A percentile compares a stretch with the other conserved stretches of the same genome.
Evolutionary conservation across 2,329 filamentous ascomycete genomes (phyloP).

Genomic region (Colletotrichum lentis): DNA sequence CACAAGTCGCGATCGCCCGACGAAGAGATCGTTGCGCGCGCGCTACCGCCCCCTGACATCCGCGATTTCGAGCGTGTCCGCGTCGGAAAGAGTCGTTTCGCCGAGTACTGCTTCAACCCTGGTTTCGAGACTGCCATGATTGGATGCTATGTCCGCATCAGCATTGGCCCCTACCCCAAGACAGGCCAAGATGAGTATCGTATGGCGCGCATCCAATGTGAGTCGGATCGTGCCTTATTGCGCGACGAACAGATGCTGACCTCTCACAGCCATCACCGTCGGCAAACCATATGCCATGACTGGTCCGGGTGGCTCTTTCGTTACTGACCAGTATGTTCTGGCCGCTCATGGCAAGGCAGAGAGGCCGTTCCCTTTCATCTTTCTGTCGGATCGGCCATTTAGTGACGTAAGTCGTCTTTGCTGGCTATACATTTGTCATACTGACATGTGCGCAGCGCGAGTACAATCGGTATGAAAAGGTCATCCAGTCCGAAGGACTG

Average conservation of each 20-base stretch:
- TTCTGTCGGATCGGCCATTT: constrained; percentile 84
- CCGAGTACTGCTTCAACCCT: constrained; percentile 91
- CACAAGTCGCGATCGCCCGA: constrained; percentile 62
- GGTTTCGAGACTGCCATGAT: constrained; percentile 83
- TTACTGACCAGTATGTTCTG: constrained; percentile 85
- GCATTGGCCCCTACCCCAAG: constrained; percentile 78
- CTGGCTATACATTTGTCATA: constrained; percentile 3
- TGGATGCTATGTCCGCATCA: constrained; percentile 86
- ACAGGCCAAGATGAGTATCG: constrained; percentile 82
- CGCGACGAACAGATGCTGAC: not conserved
- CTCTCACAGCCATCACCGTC: constrained; percentile 72
- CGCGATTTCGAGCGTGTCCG: constrained; percentile 85
- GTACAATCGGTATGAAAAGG: constrained; percentile 80
- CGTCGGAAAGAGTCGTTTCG: constrained; percentile 85
- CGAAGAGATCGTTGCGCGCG: constrained; percentile 73
- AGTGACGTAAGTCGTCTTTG: constrained; percentile 69
- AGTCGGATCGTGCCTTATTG: constrained; percentile 31
- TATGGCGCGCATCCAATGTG: constrained; percentile 87
- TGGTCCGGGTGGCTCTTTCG: constrained; percentile 77
- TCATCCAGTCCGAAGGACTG: constrained; percentile 75
- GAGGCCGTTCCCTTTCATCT: constrained; percentile 88
- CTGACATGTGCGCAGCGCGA: constrained; percentile 64
- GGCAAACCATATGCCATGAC: constrained; percentile 86
- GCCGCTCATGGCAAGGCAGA: constrained; percentile 84
- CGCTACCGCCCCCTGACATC: constrained; percentile 75